These are phyloP conservation scores for Phytopythium delawarense DNA, from an alignment of 352 stramenopile species.

Conservation along the genomic window DNA sequence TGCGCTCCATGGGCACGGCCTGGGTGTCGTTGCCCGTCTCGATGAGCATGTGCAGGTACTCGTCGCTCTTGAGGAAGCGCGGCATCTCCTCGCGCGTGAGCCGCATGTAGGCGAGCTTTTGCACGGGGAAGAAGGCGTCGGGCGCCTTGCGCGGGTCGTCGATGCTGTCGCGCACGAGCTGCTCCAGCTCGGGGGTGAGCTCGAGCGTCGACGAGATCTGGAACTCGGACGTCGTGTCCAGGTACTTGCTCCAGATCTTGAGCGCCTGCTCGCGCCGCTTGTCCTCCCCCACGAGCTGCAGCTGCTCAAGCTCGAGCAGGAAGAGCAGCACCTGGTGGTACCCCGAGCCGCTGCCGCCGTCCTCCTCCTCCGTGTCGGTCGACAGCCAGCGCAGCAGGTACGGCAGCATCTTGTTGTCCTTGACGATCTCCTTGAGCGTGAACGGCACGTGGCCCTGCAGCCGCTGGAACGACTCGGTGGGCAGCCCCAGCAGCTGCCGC, in stretches of 20 bases:
- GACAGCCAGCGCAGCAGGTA: conserved; percentile 79
- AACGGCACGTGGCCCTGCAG: conserved; percentile 79
- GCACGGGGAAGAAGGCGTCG: conserved; percentile 81
- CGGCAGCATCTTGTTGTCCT: conserved; percentile 82
- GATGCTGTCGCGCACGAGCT: conserved; percentile 72
- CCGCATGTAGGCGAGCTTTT: conserved; percentile 83
- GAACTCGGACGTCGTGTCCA: conserved; percentile 76
- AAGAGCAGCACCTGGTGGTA: conserved; percentile 86
- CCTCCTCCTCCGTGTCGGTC: conserved; percentile 37
- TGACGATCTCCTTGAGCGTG: conserved; percentile 82
- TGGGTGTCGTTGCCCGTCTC: conserved; percentile 73
- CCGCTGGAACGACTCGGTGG: conserved; percentile 58
- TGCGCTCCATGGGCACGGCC: conserved; percentile 75
- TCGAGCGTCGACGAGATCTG: conserved; percentile 80
- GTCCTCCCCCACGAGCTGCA: conserved; percentile 62
- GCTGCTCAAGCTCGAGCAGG: conserved; percentile 77
- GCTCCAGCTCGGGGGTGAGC: conserved; percentile 69
- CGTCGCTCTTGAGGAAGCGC: conserved; percentile 76
- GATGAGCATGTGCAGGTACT: conserved; percentile 84
- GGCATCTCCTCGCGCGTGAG: conserved; percentile 80
- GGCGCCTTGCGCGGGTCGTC: conserved; percentile 37
- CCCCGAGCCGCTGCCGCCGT: conserved; percentile 21
- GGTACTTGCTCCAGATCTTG: conserved; percentile 88
- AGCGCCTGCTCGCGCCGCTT: conserved; percentile 65
- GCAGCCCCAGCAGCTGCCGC: conserved; percentile 41